Base-by-base conservation (phyloP, 1,139 yeast species). In the Schwanniomyces etchellsii region DNA sequence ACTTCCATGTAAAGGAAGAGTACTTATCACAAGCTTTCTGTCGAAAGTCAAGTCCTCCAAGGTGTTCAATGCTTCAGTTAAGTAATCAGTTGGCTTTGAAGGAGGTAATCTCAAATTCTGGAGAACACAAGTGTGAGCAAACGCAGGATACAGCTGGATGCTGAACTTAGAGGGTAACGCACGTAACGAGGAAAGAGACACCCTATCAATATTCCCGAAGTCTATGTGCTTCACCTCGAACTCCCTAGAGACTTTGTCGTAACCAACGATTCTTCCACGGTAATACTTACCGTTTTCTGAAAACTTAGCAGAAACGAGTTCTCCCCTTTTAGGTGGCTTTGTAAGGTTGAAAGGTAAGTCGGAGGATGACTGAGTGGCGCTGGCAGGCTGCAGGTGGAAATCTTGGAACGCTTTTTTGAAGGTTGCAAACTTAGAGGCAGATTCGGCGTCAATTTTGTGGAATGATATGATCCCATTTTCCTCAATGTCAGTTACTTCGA, bases 31-130 rank as follows among this genome's bases (percentile, higher is more conserved):
- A 38, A 81, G 64, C 36, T 72, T 70, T 45, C 70, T 69, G 42
- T 70, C 81, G 30, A 65, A 62, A 20, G 76, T 57, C 38, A 67
- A 55, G 38, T 76, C 81, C 40, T 71, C 77, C 40, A 83, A 60
- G 23, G 64, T 69, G 33, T 70, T 71, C 29, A 77, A 60, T 5
- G 84, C 81, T 20, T 76, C 82, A 14, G 70, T 63, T 30, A 68
- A 62, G 54, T 80, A 81, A 45, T 77, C 77, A 7, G 70, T 67
- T 15, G 79, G 79, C 38, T 61, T 57, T 5, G 64, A 40, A 5
- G 85, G 83, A 2, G 94, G 91, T 30, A 74, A 59, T 36, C 60
- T 66, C 31, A 84, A 57, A 47, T 70, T 67, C 21, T 80, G 73
- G 40, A 84, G 64, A 28, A 57, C 64, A 14, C 77, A 72, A 11